Evolutionary conservation across 495 filamentous ascomycete genomes (phyloP), one percentile per base, ranked within the genome.

Genomic region (Delitschia confertaspora): DNA sequence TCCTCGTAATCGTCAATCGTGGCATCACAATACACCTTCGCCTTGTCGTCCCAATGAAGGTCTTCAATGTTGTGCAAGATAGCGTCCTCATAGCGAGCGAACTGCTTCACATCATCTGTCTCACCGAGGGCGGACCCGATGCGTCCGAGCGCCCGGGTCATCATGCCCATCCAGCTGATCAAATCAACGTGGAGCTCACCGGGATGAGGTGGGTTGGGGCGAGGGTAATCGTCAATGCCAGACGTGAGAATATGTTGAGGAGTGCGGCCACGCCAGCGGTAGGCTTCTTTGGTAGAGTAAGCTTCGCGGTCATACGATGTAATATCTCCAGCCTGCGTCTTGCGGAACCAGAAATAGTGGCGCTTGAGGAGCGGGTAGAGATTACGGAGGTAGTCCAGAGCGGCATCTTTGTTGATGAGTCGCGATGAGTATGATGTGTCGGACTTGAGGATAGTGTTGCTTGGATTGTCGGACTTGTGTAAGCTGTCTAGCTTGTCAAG

Each of bases 1-100:
- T 98, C 91, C 62, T 95, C 91, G 53, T 81, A 95, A 30, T 88
- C 91, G 51, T 98, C 91, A 43, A 98, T 84, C 1, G 88, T 95
- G 4, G 88, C 85, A 59, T 98, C 91, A 58, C 91, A 98, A 67
- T 85, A 96, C 39, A 80, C 85, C 44, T 85, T 73, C 11, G 74
- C 76, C 47, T 73, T 70, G 38, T 85, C 75, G 33, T 77, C 76
- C 91, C 91, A 98, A 65, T 98, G 91, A 36, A 98, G 70, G 57
- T 93, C 89, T 45, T 93, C 85, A 37, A 95, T 79, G 63, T 98
- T 98, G 47, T 74, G 80, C 38, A 76, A 68, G 56, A 98, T 91
- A 26, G 81, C 88, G 14, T 72, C 78, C 48, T 88, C 76, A 39
- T 82, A 79, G 36, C 72, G 75, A n/a, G 68, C 67, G 55, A 85